phyloP scores from a whole-genome alignment of 805 yeast species.

The Naumovozyma baii region DNA sequence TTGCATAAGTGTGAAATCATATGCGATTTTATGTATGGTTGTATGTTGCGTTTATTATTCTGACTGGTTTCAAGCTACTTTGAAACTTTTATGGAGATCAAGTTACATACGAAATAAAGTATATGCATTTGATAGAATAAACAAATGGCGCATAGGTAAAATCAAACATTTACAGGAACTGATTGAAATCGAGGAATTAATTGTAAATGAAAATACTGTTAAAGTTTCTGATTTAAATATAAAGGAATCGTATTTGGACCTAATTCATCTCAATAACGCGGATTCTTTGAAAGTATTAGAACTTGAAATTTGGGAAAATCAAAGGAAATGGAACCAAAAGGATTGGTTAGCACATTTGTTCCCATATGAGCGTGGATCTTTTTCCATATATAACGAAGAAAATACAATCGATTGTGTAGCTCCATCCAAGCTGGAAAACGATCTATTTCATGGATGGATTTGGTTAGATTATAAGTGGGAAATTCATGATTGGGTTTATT shows the following conservation, averaged over 20 bases:
- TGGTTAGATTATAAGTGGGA: slow-evolving; percentile 26
- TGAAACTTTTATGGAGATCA: slow-evolving; percentile 23
- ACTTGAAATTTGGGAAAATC: slow-evolving; percentile 21
- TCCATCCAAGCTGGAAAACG: slow-evolving; percentile 16
- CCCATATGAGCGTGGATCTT: slow-evolving; percentile 19
- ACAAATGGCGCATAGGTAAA: neutral
- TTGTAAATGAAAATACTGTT: neutral
- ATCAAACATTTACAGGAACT: neutral
- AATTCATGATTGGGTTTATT: slow-evolving; percentile 19
- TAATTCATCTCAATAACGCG: neutral
- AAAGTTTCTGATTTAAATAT: neutral
- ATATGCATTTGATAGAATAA: slow-evolving; percentile 1
- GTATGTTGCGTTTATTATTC: slow-evolving; percentile 17
- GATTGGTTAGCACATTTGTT: slow-evolving; percentile 18
- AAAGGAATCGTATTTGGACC: neutral
- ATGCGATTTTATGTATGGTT: slow-evolving; percentile 6
- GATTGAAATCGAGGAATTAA: neutral
- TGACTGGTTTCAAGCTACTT: slow-evolving; percentile 21
- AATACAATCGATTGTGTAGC: slow-evolving; percentile 1
- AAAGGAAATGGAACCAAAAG: slow-evolving; percentile 23
- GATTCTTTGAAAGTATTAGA: slow-evolving; percentile 7
- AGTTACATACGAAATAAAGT: slow-evolving; percentile 13
- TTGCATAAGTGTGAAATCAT: slow-evolving; percentile 9
- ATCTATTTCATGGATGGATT: slow-evolving; percentile 14
- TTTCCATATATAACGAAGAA: slow-evolving; percentile 5